Percentiles rank a stretch among this genome's conserved stretches.
phyloP scores from a whole-genome alignment of 176 grass and related monocot species.

The Eragrostis nindensis region DNA sequence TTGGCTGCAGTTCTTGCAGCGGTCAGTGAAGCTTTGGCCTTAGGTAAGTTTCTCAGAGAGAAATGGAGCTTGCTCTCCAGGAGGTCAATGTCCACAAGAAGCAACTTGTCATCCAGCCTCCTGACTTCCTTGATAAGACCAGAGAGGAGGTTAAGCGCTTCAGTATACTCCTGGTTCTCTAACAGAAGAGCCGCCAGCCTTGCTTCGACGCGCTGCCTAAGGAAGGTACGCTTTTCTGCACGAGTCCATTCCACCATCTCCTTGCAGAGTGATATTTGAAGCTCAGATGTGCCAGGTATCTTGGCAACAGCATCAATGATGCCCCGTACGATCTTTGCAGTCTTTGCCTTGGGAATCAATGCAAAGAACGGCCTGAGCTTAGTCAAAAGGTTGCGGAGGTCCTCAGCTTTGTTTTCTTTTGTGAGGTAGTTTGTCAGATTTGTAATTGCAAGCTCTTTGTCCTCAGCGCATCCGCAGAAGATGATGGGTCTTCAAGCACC shows the following conservation, averaged over 20 bases:
- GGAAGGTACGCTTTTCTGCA: slow-evolving; percentile 77
- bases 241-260: slow-evolving; percentile 89
- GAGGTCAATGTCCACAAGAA: slow-evolving; percentile 85
- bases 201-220: slow-evolving; percentile 79
- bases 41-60: slow-evolving; percentile 80
- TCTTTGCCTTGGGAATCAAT: slow-evolving; percentile 84
- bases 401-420: slow-evolving; percentile 72
- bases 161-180: slow-evolving; percentile 75
- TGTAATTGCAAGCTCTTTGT: slow-evolving; percentile 72
- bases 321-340: slow-evolving; percentile 75
- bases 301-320: slow-evolving; percentile 80
- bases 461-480: slow-evolving; percentile 65
- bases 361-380: slow-evolving; percentile 74
- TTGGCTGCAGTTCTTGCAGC: slow-evolving; percentile 85
- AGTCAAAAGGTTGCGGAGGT: slow-evolving; percentile 73
- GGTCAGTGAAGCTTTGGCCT: slow-evolving; percentile 77
- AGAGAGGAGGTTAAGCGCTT: slow-evolving; percentile 68
- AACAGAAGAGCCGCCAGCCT: slow-evolving; percentile 73
- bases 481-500: slow-evolving; percentile 65
- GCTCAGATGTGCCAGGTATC: slow-evolving; percentile 75
- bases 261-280: slow-evolving; percentile 78
- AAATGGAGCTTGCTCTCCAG: slow-evolving; percentile 89
- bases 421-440: slow-evolving; percentile 70
- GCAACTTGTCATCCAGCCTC: slow-evolving; percentile 78
- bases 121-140: slow-evolving; percentile 86